Conservation (phyloP, 1,284 basidiomycete genomes). For the Erythrobasidium hasegawianum region DNA sequence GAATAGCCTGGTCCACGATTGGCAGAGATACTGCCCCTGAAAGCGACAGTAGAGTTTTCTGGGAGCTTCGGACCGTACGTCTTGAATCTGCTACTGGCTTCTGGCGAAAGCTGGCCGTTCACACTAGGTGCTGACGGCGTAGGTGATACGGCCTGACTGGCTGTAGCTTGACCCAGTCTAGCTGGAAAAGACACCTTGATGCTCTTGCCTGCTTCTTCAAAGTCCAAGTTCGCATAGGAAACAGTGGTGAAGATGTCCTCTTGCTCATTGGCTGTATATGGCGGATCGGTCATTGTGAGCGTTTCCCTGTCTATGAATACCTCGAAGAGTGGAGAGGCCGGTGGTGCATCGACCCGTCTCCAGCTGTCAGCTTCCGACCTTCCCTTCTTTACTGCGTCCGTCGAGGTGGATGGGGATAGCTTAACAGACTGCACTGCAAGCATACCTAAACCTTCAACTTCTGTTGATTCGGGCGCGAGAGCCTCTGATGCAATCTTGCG, state of each 20-base stretch:
- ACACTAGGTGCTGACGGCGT: not conserved
- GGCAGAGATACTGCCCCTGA: slow-evolving; percentile 25
- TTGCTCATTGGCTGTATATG: not conserved
- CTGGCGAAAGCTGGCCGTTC: slow-evolving; percentile 3
- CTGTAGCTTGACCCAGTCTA: not conserved
- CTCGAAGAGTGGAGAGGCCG: not conserved
- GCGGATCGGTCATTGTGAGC: slow-evolving; percentile 1
- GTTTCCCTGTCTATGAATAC: not conserved
- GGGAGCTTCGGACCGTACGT: slow-evolving; percentile 24
- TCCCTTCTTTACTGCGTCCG: not conserved
- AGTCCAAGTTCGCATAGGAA: slow-evolving; percentile 5
- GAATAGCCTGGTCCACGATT: slow-evolving; percentile 1
- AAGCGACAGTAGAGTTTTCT: slow-evolving; percentile 24
- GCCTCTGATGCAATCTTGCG: not conserved
- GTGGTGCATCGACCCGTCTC: slow-evolving; percentile 1
- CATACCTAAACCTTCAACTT: too few species aligned
- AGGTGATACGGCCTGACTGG: not conserved
- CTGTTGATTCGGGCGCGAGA: not conserved
- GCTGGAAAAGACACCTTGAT: slow-evolving; percentile 27
- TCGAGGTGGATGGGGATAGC: not conserved
- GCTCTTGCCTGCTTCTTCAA: not conserved
- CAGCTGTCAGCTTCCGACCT: slow-evolving; percentile 1
- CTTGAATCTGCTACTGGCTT: slow-evolving; percentile 15
- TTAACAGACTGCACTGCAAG: not conserved
- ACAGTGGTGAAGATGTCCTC: slow-evolving; percentile 15